phyloP scores from a whole-genome alignment of 2,329 filamentous ascomycete species.

The Hypoxylon sp. region DNA sequence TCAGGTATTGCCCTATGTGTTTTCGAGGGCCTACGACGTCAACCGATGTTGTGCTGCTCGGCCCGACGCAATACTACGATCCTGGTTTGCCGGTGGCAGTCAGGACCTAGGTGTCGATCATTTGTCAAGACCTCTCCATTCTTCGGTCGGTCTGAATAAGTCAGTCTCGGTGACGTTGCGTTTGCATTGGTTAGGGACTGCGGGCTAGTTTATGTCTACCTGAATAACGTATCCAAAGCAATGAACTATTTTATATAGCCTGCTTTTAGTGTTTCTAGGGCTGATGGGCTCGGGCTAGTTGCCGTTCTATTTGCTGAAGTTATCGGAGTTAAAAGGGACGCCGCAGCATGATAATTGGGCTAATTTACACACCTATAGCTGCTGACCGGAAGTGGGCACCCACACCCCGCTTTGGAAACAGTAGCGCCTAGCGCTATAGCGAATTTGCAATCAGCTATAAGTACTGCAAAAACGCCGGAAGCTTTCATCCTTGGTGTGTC shows the following conservation, averaged over 20 bases:
- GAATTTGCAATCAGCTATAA: no score
- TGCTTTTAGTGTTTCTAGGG: background rate
- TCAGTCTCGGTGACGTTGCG: conserved; percentile 10
- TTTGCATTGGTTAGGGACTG: background rate
- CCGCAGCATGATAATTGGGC: conserved; percentile 9
- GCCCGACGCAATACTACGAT: conserved; percentile 35
- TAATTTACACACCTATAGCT: no score
- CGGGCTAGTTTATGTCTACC: no score
- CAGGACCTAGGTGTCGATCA: conserved; percentile 5
- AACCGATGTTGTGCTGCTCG: conserved; percentile 5
- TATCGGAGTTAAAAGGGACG: conserved; percentile 15
- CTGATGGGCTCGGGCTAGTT: background rate
- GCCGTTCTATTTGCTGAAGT: conserved; percentile 29
- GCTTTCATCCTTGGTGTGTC: no score
- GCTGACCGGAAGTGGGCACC: background rate
- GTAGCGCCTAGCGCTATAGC: no score
- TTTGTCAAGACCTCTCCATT: conserved; percentile 6
- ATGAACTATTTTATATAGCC: no score
- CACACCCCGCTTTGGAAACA: no score
- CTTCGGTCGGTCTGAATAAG: conserved; percentile 11
- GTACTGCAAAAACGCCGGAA: no score
- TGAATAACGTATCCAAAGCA: no score
- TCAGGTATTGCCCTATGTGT: background rate
- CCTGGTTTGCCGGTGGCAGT: background rate
- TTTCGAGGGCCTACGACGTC: background rate